These are phyloP conservation scores for Halteria grandinella DNA, from an alignment of 73 alveolate species.

Conservation along the genomic window DNA sequence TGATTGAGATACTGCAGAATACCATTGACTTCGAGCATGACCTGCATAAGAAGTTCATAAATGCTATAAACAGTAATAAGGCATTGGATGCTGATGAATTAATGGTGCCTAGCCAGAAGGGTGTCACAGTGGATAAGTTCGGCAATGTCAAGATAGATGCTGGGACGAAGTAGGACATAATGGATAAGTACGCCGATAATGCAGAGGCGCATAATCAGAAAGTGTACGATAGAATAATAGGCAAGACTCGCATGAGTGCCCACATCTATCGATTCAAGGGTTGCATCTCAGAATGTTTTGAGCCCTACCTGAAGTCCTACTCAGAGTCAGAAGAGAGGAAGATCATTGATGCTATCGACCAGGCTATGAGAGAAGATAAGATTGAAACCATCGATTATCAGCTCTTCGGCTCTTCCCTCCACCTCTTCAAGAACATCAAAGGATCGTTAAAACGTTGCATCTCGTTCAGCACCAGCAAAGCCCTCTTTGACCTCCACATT, in stretches of 20 bases:
- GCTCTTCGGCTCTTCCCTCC: conserved; percentile 76
- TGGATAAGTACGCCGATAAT: conserved; percentile 65
- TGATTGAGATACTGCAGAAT: conserved; percentile 84
- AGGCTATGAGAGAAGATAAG: conserved; percentile 57
- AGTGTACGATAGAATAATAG: conserved; percentile 55
- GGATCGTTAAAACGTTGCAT: conserved; percentile 83
- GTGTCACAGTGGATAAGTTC: conserved; percentile 45
- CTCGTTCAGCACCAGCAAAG: conserved; percentile 80
- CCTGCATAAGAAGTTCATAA: conserved; percentile 83
- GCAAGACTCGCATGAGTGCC: conserved; percentile 73
- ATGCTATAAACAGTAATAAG: conserved; percentile 73
- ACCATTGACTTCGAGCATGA: conserved; percentile 92
- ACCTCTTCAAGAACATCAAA: conserved; percentile 78
- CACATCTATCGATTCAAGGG: conserved; percentile 86
- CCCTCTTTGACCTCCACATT: conserved; percentile 78
- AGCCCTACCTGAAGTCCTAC: conserved; percentile 91
- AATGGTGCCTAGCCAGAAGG: conserved; percentile 71
- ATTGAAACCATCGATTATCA: conserved; percentile 74
- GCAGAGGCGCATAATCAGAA: conserved; percentile 25
- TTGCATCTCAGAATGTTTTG: conserved; percentile 90
- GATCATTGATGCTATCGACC: conserved; percentile 76
- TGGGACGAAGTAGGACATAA: conserved; percentile 74
- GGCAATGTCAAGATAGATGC: conserved; percentile 73
- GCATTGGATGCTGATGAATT: conserved; percentile 79
- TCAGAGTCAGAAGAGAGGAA: conserved; percentile 91